These are phyloP conservation scores for Bothriochloa decipiens DNA, from an alignment of 176 grass and related monocot genomes.

Conservation along the genomic window DNA sequence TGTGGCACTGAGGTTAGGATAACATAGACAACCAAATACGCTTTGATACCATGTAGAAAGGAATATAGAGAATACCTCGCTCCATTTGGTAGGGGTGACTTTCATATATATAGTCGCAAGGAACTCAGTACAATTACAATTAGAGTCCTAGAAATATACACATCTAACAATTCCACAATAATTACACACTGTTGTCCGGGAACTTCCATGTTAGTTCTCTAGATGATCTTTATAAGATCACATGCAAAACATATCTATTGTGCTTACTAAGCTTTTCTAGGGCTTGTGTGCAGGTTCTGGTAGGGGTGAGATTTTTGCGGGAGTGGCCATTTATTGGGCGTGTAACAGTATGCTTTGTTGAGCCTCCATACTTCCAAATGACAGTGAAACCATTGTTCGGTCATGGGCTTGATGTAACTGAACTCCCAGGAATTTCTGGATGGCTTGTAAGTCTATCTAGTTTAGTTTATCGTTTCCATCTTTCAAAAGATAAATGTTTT, in stretches of 20 bases:
- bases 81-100: no score
- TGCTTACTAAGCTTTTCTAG: slow-evolving; percentile 8
- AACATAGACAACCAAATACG: no score
- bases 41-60: no score
- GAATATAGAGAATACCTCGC: no score
- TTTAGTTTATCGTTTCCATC: not conserved
- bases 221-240: not conserved
- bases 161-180: not conserved
- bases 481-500: not conserved
- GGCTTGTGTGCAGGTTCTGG: slow-evolving; percentile 67
- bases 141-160: no score
- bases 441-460: slow-evolving; percentile 76
- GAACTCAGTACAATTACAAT: no score
- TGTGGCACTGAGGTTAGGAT: no score
- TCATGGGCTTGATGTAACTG: slow-evolving; percentile 91
- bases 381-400: slow-evolving; percentile 90
- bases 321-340: slow-evolving; percentile 90
- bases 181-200: not conserved
- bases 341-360: slow-evolving; percentile 91
- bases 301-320: slow-evolving; percentile 85
- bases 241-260: not conserved
- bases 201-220: not conserved
- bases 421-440: slow-evolving; percentile 96
- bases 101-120: no score
- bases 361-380: slow-evolving; percentile 98